Evolutionary conservation across 2,329 filamentous ascomycete species (phyloP), one percentile per base, ranked within the genome.

Genomic region (Claviceps spartinae): DNA sequence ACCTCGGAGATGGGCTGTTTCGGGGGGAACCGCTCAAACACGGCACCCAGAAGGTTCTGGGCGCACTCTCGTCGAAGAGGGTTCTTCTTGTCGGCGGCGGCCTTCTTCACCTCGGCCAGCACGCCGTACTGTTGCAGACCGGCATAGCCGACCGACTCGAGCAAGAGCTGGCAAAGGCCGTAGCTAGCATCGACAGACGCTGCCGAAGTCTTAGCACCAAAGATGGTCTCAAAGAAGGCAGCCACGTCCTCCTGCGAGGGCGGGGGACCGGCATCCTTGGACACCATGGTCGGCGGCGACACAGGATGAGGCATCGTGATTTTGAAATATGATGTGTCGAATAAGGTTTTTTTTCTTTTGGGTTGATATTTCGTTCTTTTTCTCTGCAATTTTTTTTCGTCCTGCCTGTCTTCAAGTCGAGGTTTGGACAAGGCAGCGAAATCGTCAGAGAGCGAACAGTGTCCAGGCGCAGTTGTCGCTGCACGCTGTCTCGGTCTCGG

Each of bases 71-170:
- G 80, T 60, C 80, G 81, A 41, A 85, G 77, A 16, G 85, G 85
- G 68, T 83, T 90, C 77, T 98, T 98, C 82, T 97, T 98, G 72
- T 97, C 89, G 60, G 76, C 72, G 4, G 91, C 89, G 40, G 87
- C 88, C 76, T 95, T 80, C 64, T 75, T 78, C 56, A 81, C 58
- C 64, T 79, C 76, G 60, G 71, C 66, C 30, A 81, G 62, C 57
- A 82, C 64, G 57, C 75, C 76, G 62, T 80, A 81, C 48, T 71
- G 61, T 40, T 68, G 61, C 48, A 82, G 71, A 53, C 78, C 78
- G 41, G 66, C 67, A 60, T 72, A 73, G 57, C 77, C 77, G 54
- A 78, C 72, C 41, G 72, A 72, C 65, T 72, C 73, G 58, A 79
- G 65, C 6, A 83, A 65, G 24, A 80, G 62, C 59, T 81, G 75